phyloP scores from a whole-genome alignment of 768 basidiomycete species.

The Mrakia blollopis region DNA sequence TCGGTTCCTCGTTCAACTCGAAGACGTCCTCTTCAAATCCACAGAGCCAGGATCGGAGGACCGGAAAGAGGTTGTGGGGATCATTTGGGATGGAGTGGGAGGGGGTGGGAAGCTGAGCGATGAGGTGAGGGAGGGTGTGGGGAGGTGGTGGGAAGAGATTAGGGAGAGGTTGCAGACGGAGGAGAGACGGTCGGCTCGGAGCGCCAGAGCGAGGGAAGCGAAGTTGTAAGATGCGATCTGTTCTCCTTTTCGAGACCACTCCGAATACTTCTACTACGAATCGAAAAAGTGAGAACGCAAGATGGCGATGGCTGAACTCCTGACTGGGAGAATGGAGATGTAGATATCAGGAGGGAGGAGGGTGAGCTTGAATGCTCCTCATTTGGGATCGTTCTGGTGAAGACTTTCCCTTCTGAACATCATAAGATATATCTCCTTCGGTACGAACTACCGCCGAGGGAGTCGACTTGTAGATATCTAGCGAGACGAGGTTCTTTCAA shows the following conservation, averaged over 20 bases:
- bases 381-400: too few relatives aligned
- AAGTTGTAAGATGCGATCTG: neutral
- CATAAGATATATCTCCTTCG: too few relatives aligned
- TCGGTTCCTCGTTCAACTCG: slow-evolving; percentile 12
- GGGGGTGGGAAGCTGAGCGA: slow-evolving; percentile 12
- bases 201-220: neutral
- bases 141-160: slow-evolving; percentile 14
- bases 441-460: too few relatives aligned
- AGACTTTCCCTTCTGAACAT: too few relatives aligned
- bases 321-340: too few relatives aligned
- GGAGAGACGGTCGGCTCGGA: neutral
- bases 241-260: neutral
- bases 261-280: too few relatives aligned
- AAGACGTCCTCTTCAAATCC: neutral
- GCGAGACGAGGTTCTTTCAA: too few relatives aligned
- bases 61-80: neutral
- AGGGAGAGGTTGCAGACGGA: slow-evolving; percentile 4
- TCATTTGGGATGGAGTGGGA: slow-evolving; percentile 15
- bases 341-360: too few relatives aligned
- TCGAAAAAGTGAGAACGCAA: too few relatives aligned
- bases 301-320: too few relatives aligned
- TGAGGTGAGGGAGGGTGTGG: neutral
- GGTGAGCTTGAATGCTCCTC: too few relatives aligned
- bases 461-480: too few relatives aligned
- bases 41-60: neutral